Evolutionary conservation across 2,329 filamentous ascomycete species (phyloP), one percentile per base, ranked within the genome.

Genomic region (Ophiostoma ulmi): DNA sequence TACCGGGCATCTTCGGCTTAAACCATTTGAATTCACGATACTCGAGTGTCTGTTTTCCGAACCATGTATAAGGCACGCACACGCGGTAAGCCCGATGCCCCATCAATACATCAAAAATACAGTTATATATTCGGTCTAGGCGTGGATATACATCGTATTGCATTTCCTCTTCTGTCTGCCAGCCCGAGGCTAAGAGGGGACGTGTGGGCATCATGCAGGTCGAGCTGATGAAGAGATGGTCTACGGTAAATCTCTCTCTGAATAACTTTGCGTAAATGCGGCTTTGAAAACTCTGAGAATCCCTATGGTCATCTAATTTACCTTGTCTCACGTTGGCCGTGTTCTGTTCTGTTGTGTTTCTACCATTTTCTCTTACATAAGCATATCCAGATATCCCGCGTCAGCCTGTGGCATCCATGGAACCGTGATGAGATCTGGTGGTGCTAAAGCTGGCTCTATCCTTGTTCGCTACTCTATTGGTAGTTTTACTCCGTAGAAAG

Each of bases 201-300:
- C n/a, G 58, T 64, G 61, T 10, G 61, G 61, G 61, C 61, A 64
- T 64, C 61, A 36, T 39, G 6, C 8, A 36, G 58, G 17, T 36
- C 13, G 11, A 8, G 58, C 26, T 64, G 58, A 20, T 64, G 58
- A 11, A 58, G 26, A 63, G 8, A 44, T 44, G 14, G 39, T 44
- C 39, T 10, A 44, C 2, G 3, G 31, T 31, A 31, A 31, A 3
- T 31, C 31, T 4, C 39, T 44, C 39, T 44, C 4, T 26, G 1
- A 55, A 55, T 6, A 31, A 10, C 48, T n/a, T 55, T 7, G 48
- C 20, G 17, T 55, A 22, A n/a, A 55, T n/a, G 20, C 11, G 44
- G 44, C 44, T 48, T 48, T 26, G 52, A 58, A 58, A 58, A 58
- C 52, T 58, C 52, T 58, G 52, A 58, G 10, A 22, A 13, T 58